Percentiles rank a stretch among this genome's conserved stretches.
Evolutionary conservation across 1,139 yeast genomes (phyloP).

Genomic region (Citeromyces hawaiiensis): DNA sequence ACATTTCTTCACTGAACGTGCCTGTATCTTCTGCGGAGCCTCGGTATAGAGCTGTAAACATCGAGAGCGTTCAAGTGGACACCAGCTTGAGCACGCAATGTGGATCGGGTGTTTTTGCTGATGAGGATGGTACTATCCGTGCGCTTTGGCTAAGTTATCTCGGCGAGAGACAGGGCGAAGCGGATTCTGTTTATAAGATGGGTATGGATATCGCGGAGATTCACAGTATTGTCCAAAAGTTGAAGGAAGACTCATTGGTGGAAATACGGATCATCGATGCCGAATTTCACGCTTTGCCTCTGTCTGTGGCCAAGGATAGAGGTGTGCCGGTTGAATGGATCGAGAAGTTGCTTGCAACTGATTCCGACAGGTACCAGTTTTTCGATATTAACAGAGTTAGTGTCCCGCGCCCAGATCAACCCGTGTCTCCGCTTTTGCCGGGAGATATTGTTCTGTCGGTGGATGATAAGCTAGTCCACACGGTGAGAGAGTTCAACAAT

Average conservation of each 20-base stretch:
- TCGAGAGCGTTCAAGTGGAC: conserved; percentile 69
- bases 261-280: conserved; percentile 59
- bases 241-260: conserved; percentile 27
- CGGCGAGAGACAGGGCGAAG: conserved; percentile 52
- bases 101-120: conserved; percentile 71
- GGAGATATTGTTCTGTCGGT: conserved; percentile 71
- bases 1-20: conserved; percentile 59
- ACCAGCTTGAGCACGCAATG: conserved; percentile 64
- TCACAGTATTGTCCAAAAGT: conserved; percentile 28
- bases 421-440: conserved; percentile 24
- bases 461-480: conserved; percentile 48
- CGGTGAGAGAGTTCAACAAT: conserved; percentile 52
- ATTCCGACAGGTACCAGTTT: conserved; percentile 56
- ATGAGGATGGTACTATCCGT: conserved; percentile 63
- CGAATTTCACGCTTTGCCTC: conserved; percentile 57
- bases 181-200: conserved; percentile 55
- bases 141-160: conserved; percentile 77
- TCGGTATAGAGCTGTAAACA: conserved; percentile 73
- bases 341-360: conserved; percentile 40
- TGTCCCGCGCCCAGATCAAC: conserved; percentile 13
- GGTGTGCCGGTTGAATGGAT: conserved; percentile 87
- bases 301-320: conserved; percentile 68
- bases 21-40: conserved; percentile 63
- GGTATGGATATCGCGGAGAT: conserved; percentile 73
- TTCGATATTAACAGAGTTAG: conserved; percentile 58